Base-by-base conservation (phyloP, 129 eudicot genomes). In the carrot (Daucus carota) region DNA sequence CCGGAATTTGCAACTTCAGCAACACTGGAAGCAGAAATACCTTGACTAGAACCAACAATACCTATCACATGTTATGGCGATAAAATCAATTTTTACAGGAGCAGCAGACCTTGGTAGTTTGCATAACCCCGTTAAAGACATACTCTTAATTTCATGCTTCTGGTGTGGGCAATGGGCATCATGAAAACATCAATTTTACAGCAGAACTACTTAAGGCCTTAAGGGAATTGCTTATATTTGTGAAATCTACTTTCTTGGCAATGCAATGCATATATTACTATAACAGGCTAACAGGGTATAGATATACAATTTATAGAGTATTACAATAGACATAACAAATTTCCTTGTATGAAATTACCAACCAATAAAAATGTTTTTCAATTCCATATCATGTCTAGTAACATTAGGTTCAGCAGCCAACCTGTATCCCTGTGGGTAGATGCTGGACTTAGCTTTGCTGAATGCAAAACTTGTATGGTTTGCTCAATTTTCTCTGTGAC, bases 401-500 rank as follows among this genome's bases (percentile, higher is more conserved):
- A 72, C 36, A 73, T 32, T 17, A 5, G 32, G 36, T 46, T 75
- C 75, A 43, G 54, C 14, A 24, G n/a, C 80, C 71, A 65, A 91
- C 97, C 95, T 74, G 86, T 67, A 78, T 75, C 89, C 80, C 74
- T 70, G 31, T 73, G 76, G 22, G 86, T 50, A 63, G 90, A 74
- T 42, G 82, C 75, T 34, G 89, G 79, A 57, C 86, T 47, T 46
- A 85, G 81, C 80, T 80, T 86, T 40, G 90, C 86, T 57, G 98
- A 86, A 80, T 94, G 98, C 57, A 94, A 82, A 70, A 91, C 80
- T 81, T 91, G 82, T 41, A 94, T 81, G 54, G 85, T 89, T 77
- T 85, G 84, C 81, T 81, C 68, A 67, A 94, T 94, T 79, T 82
- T 91, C 85, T 89, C 93, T 0, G 98, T 94, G 34, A 91, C 73